These are phyloP conservation scores for Trichoderma breve DNA, from an alignment of 2,329 filamentous ascomycete species.

Conservation along the genomic window DNA sequence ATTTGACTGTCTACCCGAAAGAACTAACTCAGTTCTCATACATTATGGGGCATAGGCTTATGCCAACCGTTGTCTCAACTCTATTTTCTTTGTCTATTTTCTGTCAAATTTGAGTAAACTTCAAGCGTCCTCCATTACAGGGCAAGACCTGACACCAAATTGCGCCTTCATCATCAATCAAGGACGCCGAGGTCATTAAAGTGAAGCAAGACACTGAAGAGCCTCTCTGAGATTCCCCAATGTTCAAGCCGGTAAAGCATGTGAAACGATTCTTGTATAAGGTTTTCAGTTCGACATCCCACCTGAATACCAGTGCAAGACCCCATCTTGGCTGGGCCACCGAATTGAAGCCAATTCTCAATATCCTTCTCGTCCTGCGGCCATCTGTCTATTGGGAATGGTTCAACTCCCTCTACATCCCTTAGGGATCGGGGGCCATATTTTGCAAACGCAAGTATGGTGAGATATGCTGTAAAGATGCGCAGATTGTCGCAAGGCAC, in stretches of 20 bases:
- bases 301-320: conserved; percentile 12
- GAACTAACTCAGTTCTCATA: background rate
- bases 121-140: background rate
- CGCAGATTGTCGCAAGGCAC: conserved; percentile 34
- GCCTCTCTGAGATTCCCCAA: conserved; percentile 33
- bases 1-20: background rate
- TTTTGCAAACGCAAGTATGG: conserved; percentile 29
- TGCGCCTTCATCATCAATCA: background rate
- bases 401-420: background rate
- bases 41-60: background rate
- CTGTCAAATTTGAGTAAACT: background rate
- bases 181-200: conserved; percentile 27
- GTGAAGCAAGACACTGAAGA: conserved; percentile 13
- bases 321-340: conserved; percentile 29
- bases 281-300: background rate
- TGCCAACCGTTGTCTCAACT: background rate
- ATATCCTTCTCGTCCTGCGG: background rate
- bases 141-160: background rate
- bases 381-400: conserved; percentile 25
- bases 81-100: background rate
- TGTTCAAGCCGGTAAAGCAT: conserved; percentile 27
- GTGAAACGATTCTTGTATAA: conserved; percentile 28
- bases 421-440: conserved; percentile 23
- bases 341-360: conserved; percentile 26
- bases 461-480: conserved; percentile 34